Evolutionary conservation across 2,329 filamentous ascomycete species (phyloP).

Genomic region (Colletotrichum coccodes): DNA sequence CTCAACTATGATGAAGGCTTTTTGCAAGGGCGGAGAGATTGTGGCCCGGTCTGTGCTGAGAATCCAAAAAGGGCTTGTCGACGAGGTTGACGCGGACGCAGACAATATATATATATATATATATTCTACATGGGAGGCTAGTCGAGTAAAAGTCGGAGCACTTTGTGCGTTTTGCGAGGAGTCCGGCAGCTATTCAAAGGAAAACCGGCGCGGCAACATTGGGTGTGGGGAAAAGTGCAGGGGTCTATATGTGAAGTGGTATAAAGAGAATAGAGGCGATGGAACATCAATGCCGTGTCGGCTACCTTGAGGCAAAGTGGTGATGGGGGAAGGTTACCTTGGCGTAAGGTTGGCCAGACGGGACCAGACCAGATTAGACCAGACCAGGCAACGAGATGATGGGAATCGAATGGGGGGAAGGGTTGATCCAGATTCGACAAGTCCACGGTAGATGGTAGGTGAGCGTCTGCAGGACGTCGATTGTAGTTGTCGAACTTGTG

Average conservation of each 20-base stretch:
- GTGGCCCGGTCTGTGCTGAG: not conserved
- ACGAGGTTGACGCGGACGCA: not conserved
- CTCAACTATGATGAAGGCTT: not conserved
- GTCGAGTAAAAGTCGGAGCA: conserved; percentile 10
- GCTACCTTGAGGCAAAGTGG: conserved; percentile 5
- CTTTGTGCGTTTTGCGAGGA: not conserved
- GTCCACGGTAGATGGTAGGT: not conserved
- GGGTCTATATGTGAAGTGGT: conserved; percentile 15
- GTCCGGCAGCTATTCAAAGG: conserved; percentile 21
- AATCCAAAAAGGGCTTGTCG: not conserved
- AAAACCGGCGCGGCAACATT: conserved; percentile 7
- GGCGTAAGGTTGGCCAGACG: not conserved
- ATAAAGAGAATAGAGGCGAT: conserved; percentile 8
- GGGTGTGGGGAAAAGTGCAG: conserved; percentile 26
- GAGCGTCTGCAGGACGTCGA: not conserved
- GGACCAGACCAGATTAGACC: conserved; percentile 1
- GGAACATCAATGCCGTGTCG: conserved; percentile 31
- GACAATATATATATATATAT: conserved; percentile 18
- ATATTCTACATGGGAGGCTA: not conserved
- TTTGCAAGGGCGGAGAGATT: not conserved
- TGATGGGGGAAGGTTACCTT: not conserved
- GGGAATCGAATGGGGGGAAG: not conserved
- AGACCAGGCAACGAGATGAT: not conserved
- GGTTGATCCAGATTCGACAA: not conserved
- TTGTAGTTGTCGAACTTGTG: not conserved